These are phyloP conservation scores for Citrus glauca DNA, from an alignment of 345 rosid genomes.

Conservation along the genomic window DNA sequence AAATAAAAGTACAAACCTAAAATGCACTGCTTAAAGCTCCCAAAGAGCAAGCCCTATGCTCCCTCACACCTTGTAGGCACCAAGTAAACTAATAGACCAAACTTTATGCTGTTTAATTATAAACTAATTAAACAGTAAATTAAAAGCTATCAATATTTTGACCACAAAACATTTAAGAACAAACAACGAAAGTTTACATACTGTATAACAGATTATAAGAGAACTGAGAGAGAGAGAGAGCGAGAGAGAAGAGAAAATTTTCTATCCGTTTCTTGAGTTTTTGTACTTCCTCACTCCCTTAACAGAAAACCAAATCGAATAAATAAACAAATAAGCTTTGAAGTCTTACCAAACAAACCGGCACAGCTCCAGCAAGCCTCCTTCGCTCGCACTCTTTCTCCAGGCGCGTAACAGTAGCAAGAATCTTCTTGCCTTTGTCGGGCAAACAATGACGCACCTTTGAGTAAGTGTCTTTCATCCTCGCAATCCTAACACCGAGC, in stretches of 20 bases:
- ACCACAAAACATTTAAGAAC: not conserved
- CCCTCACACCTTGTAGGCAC: not conserved
- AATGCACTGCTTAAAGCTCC: not conserved
- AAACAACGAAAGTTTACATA: too few species aligned
- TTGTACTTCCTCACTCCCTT: not conserved
- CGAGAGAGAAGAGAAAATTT: too few species aligned
- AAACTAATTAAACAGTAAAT: too few species aligned
- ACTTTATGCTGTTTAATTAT: not conserved
- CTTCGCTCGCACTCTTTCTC: constrained; percentile 51
- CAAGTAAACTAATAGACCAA: not conserved
- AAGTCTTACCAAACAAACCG: constrained; percentile 26
- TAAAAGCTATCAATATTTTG: not conserved
- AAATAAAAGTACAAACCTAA: not conserved
- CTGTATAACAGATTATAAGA: too few species aligned
- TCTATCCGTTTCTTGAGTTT: not conserved
- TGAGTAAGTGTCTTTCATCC: constrained; percentile 11
- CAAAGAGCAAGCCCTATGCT: not conserved
- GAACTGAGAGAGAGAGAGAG: too few species aligned
- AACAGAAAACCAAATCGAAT: not conserved
- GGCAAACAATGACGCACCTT: constrained; percentile 1
- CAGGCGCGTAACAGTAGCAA: constrained; percentile 22
- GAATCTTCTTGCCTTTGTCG: constrained; percentile 56
- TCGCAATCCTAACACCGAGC: constrained; percentile 33
- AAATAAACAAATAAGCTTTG: not conserved
- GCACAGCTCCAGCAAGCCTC: constrained; percentile 14